Base-by-base conservation (phyloP, 75 land plant species). In the Cunninghamia lanceolata region DNA sequence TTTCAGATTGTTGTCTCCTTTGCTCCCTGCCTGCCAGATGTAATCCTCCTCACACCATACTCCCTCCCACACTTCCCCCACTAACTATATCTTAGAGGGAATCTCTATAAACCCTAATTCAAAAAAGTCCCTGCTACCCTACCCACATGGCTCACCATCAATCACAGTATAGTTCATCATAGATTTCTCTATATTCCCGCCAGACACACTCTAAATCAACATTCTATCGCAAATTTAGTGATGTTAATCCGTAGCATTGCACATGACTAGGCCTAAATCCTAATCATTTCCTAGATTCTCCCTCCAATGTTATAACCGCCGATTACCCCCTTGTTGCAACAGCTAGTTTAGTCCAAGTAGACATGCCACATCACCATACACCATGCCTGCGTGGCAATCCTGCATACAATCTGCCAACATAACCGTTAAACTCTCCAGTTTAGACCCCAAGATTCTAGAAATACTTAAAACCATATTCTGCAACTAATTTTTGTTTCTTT, bases 61-160 rank as follows among this genome's bases (percentile, higher is more conserved):
- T 15, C 11, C 45, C 15, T 80, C n/a, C 30, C 30, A 42, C 46
- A 40, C 45, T 79, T 10, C 45, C 13, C 82, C 82, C 82, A 79
- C 82, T 79, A 79, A 32, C 46, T 42, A 2, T 5, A 50, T 21
- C 28, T 5, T n/a, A 43, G 2, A 77, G 9, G 52, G 82, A 80
- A 80, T 80, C 82, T 80, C 46, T 45, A 43, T 77, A 45, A n/a
- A 17, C 80, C 80, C 21, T 10, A 21, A 21, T 80, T 43, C 82
- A 45, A 80, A 42, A 45, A 25, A 11, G 75, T 14, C 82, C 45
- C 47, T 2, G 1, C 11, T 50, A 50, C 53, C 53, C 16, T 78
- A 45, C 82, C 50, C 82, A 80, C 82, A 80, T 80, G 82, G 50
- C 82, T 43, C 14, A 25, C 43, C 82, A 80, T 80, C 82, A 80